These are phyloP conservation scores for Pythium chondricola DNA, from an alignment of 352 stramenopile species.

Conservation along the genomic window DNA sequence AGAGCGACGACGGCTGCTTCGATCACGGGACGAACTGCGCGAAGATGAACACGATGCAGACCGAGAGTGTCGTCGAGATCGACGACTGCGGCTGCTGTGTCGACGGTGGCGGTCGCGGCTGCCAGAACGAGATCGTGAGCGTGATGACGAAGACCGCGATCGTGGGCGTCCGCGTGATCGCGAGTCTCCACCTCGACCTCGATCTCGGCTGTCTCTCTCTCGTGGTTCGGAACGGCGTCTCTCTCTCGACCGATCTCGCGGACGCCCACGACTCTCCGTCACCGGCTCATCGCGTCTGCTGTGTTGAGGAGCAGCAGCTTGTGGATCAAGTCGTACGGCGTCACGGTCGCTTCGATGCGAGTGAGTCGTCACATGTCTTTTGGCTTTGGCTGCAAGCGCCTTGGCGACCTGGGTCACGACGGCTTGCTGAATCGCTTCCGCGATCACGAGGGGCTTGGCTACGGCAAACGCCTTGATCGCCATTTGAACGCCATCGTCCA, in stretches of 20 bases:
- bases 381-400: background rate
- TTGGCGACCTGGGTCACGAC: constrained; percentile 16
- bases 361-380: background rate
- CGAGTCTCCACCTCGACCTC: constrained; percentile 1
- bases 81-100: background rate
- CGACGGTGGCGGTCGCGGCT: constrained; percentile 4
- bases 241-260: background rate
- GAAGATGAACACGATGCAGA: constrained; percentile 20
- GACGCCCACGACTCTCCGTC: background rate
- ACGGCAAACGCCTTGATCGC: constrained; percentile 2
- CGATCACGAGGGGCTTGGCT: background rate
- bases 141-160: constrained; percentile 25
- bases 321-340: too few species aligned
- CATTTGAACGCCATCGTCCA: constrained; percentile 10
- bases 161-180: too few species aligned
- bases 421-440: constrained; percentile 11
- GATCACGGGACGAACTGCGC: constrained; percentile 13
- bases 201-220: background rate
- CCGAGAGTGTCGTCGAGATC: constrained; percentile 29
- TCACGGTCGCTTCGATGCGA: background rate
- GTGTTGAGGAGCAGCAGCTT: too few species aligned
- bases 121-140: constrained; percentile 23
- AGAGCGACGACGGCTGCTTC: background rate
- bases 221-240: background rate
- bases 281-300: background rate